A percentile compares a stretch with the other conserved stretches of the same genome.
Evolutionary conservation across 2,329 filamentous ascomycete species (phyloP).

Genomic region (Fusarium succisae): DNA sequence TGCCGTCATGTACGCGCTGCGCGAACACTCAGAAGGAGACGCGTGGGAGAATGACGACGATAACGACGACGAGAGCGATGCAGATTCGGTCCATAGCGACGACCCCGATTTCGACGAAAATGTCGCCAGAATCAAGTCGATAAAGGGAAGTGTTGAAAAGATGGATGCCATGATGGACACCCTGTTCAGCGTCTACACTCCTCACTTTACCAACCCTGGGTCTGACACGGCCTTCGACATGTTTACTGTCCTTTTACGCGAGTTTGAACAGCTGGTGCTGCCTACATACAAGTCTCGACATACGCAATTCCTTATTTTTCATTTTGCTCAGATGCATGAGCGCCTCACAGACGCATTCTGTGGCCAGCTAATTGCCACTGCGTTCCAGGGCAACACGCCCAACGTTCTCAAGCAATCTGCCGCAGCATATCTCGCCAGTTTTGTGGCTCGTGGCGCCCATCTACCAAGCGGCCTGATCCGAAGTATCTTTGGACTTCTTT

Average conservation of each 20-base stretch:
- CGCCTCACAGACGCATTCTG: constrained; percentile 84
- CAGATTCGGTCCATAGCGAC: constrained; percentile 76
- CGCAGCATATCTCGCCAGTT: constrained; percentile 92
- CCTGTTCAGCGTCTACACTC: constrained; percentile 84
- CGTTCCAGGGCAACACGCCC: constrained; percentile 70
- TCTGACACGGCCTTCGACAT: constrained; percentile 74
- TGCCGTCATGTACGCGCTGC: constrained; percentile 67
- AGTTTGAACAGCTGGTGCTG: constrained; percentile 88
- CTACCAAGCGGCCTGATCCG: constrained; percentile 81
- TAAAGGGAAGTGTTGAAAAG: constrained; percentile 87
- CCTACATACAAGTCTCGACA: constrained; percentile 92
- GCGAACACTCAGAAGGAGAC: constrained; percentile 39
- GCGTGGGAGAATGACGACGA: constrained; percentile 63
- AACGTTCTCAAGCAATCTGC: constrained; percentile 83
- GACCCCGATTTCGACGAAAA: constrained; percentile 73
- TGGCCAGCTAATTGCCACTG: constrained; percentile 68
- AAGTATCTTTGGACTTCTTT: constrained; percentile 81
- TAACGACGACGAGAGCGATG: constrained; percentile 67
- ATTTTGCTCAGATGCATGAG: constrained; percentile 87
- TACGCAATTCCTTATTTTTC: constrained; percentile 94
- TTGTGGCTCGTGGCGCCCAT: constrained; percentile 88
- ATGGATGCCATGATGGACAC: constrained; percentile 90
- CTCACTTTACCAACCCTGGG: constrained; percentile 74
- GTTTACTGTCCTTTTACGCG: constrained; percentile 81
- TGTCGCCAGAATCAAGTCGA: constrained; percentile 70